These are phyloP conservation scores for Apiosordaria backusii DNA, from an alignment of 495 filamentous ascomycete genomes.

Conservation along the genomic window DNA sequence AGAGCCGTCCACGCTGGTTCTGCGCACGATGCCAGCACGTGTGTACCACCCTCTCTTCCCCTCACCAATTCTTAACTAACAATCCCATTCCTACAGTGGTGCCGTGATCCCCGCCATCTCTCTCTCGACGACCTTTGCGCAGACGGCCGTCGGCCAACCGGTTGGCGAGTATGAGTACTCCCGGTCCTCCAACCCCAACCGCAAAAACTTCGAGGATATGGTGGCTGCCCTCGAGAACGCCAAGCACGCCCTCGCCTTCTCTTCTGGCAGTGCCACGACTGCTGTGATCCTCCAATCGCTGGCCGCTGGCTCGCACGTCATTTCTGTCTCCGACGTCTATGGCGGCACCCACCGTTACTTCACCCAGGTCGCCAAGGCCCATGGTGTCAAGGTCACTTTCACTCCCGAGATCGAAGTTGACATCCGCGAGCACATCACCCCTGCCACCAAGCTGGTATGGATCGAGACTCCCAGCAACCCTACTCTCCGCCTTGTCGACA, in stretches of 20 bases:
- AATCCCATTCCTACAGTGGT: conserved; percentile 41
- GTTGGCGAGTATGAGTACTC: conserved; percentile 88
- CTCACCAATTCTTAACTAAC: too few species aligned
- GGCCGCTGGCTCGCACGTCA: conserved; percentile 85
- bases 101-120: conserved; percentile 96
- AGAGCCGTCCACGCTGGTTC: conserved; percentile 90
- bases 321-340: conserved; percentile 96
- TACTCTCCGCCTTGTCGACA: conserved; percentile 87
- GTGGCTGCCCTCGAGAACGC: conserved; percentile 90
- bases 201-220: conserved; percentile 87
- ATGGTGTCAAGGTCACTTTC: conserved; percentile 93
- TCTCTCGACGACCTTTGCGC: conserved; percentile 89
- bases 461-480: conserved; percentile 96
- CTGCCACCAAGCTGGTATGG: conserved; percentile 93
- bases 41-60: not conserved
- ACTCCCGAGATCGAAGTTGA: conserved; percentile 85
- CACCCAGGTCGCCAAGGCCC: conserved; percentile 92
- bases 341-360: conserved; percentile 98
- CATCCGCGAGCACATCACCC: conserved; percentile 74
- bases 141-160: conserved; percentile 78
- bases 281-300: conserved; percentile 90
- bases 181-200: conserved; percentile 87
- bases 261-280: conserved; percentile 91
- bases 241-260: conserved; percentile 89
- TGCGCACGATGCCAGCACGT: conserved; percentile 79